A percentile compares a stretch with the other conserved stretches of the same genome.
Evolutionary conservation across 768 basidiomycete genomes (phyloP).

Genomic region (Krasilnikovozyma curviuscula): DNA sequence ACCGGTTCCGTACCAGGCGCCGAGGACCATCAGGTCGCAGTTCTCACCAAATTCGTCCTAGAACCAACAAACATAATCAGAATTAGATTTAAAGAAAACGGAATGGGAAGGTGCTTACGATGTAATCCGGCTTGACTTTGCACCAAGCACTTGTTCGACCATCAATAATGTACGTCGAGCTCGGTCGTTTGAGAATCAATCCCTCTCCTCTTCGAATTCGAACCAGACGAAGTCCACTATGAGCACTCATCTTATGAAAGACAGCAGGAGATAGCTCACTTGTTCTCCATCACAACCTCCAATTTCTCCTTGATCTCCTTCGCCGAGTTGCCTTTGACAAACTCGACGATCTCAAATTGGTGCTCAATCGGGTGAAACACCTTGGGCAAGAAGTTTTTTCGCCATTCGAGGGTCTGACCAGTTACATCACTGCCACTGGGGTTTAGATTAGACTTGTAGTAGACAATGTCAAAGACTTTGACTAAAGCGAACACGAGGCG

Average conservation of each 20-base stretch:
- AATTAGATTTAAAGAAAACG: neutral
- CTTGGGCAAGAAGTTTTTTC: constrained; percentile 58
- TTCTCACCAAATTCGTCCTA: constrained; percentile 10
- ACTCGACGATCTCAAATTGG: constrained; percentile 34
- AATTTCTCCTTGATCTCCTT: constrained; percentile 63
- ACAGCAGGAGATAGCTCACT: constrained; percentile 19
- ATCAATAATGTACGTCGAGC: constrained; percentile 61
- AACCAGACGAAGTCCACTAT: neutral
- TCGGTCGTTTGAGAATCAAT: constrained; percentile 70
- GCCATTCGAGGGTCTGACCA: constrained; percentile 42
- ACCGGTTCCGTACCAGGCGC: constrained; percentile 70
- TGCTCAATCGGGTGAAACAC: constrained; percentile 13
- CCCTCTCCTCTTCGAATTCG: constrained; percentile 54
- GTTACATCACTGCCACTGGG: constrained; percentile 36
- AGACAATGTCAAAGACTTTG: constrained; percentile 88
- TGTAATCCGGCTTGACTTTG: constrained; percentile 80
- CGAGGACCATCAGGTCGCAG: constrained; percentile 2
- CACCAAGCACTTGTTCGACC: constrained; percentile 84
- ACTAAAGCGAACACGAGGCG: constrained; percentile 32
- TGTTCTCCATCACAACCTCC: constrained; percentile 60
- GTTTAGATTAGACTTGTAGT: constrained; percentile 37
- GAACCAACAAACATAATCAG: neutral
- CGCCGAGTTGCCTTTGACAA: constrained; percentile 51
- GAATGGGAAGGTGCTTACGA: constrained; percentile 33
- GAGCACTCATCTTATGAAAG: neutral